A percentile compares a stretch with the other conserved stretches of the same genome.
phyloP scores from a whole-genome alignment of 2,329 filamentous ascomycete species.

The Colletotrichum costaricense region DNA sequence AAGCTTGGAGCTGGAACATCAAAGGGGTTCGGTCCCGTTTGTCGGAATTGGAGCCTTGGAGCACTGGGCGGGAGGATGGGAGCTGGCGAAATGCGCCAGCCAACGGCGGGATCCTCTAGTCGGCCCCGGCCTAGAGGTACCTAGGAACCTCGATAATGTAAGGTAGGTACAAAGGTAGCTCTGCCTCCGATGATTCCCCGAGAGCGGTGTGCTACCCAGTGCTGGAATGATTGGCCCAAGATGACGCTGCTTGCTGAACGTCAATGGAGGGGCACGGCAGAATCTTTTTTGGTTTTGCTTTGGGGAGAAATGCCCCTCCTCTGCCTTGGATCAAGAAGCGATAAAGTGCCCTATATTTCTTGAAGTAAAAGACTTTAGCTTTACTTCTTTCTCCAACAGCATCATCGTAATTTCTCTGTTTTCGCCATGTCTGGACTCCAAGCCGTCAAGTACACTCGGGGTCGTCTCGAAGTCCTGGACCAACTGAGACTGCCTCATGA shows the following conservation, averaged over 20 bases:
- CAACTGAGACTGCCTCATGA: constrained; percentile 86
- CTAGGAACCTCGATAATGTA: no score
- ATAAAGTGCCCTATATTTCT: neutral
- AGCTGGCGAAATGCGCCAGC: constrained; percentile 1
- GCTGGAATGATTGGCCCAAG: constrained; percentile 13
- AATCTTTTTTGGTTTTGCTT: constrained; percentile 36
- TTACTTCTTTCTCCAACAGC: neutral
- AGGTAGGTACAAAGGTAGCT: neutral
- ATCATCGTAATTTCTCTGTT: neutral
- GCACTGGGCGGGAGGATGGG: neutral
- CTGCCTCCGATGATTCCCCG: constrained; percentile 12
- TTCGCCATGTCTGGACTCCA: constrained; percentile 69
- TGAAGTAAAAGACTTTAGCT: neutral
- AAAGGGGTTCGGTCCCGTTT: neutral
- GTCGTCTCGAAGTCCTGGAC: constrained; percentile 81
- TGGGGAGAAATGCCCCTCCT: constrained; percentile 25
- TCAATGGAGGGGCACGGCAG: constrained; percentile 40
- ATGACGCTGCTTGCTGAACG: constrained; percentile 9
- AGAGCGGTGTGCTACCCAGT: constrained; percentile 19
- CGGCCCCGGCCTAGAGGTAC: neutral
- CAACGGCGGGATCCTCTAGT: constrained; percentile 3
- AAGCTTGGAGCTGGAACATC: neutral
- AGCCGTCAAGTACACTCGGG: constrained; percentile 81
- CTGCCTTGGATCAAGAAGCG: neutral
- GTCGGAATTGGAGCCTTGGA: neutral